These are phyloP conservation scores for Chara braunii DNA, from an alignment of 139 green algal species.

Conservation along the genomic window DNA sequence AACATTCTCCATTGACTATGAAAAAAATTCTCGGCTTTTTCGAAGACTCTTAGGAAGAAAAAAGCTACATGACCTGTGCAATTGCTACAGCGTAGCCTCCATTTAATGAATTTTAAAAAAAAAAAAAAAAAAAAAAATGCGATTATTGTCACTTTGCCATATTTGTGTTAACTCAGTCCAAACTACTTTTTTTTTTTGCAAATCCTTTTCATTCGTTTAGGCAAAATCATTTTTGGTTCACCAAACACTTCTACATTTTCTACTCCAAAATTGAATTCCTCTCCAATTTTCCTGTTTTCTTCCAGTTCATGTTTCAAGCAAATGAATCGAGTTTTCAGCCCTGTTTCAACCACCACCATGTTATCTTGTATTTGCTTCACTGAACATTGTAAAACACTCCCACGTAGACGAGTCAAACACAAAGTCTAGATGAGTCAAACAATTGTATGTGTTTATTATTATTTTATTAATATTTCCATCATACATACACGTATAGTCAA, in stretches of 20 bases:
- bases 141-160: conserved; percentile 25
- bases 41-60: conserved; percentile 31
- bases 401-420: conserved; percentile 20
- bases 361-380: conserved; percentile 15
- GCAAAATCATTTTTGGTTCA: conserved; percentile 25
- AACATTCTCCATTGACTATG: conserved; percentile 35
- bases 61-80: conserved; percentile 29
- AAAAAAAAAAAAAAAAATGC: conserved; percentile 28
- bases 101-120: conserved; percentile 37
- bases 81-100: conserved; percentile 26
- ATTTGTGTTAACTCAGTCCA: conserved; percentile 28
- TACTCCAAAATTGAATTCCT: conserved; percentile 15
- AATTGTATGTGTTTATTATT: conserved; percentile 20
- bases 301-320: conserved; percentile 28
- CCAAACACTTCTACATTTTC: conserved; percentile 30
- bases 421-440: conserved; percentile 29
- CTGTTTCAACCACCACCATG: conserved; percentile 27
- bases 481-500: conserved; percentile 15
- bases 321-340: conserved; percentile 21
- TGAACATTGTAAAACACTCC: conserved; percentile 34
- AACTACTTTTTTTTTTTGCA: conserved; percentile 28
- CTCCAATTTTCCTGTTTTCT: conserved; percentile 6
- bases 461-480: conserved; percentile 26
- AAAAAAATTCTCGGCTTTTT: conserved; percentile 28
- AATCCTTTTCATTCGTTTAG: conserved; percentile 23